These are phyloP conservation scores for Pseudopyrenochaeta lycopersici DNA, from an alignment of 2,329 filamentous ascomycete species.

Conservation along the genomic window DNA sequence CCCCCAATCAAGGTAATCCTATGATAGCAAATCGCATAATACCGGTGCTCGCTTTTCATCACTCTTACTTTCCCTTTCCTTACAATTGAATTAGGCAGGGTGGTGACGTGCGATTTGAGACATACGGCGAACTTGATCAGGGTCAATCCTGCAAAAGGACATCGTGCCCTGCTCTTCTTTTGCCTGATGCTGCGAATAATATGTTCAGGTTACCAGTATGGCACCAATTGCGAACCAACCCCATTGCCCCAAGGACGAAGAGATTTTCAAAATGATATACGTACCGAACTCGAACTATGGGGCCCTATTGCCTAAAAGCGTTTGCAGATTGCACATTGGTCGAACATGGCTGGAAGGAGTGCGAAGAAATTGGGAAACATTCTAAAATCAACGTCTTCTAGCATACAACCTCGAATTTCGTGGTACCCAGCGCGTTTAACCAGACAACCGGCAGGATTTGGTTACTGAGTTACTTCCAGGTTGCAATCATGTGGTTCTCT, in stretches of 20 bases:
- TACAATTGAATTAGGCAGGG: background rate
- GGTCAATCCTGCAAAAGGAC: slow-evolving; percentile 64
- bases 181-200: slow-evolving; percentile 42
- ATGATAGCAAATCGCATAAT: slow-evolving; percentile 45
- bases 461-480: slow-evolving; percentile 64
- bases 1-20: slow-evolving; percentile 50
- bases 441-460: slow-evolving; percentile 63
- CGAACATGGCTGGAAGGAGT: slow-evolving; percentile 16
- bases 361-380: slow-evolving; percentile 35
- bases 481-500: slow-evolving; percentile 68
- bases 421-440: slow-evolving; percentile 67
- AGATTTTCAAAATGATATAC: slow-evolving; percentile 28
- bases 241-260: slow-evolving; percentile 26
- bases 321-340: slow-evolving; percentile 2
- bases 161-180: slow-evolving; percentile 55
- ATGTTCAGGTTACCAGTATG: slow-evolving; percentile 40
- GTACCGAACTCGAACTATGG: slow-evolving; percentile 28
- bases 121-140: slow-evolving; percentile 66
- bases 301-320: slow-evolving; percentile 24
- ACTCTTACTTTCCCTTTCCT: background rate
- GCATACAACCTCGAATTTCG: slow-evolving; percentile 67
- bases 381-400: slow-evolving; percentile 51
- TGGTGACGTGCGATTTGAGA: slow-evolving; percentile 55
- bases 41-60: slow-evolving; percentile 44
- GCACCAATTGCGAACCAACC: slow-evolving; percentile 13